Conservation (phyloP, 75 land plant species). For the Selaginella tamariscina region DNA sequence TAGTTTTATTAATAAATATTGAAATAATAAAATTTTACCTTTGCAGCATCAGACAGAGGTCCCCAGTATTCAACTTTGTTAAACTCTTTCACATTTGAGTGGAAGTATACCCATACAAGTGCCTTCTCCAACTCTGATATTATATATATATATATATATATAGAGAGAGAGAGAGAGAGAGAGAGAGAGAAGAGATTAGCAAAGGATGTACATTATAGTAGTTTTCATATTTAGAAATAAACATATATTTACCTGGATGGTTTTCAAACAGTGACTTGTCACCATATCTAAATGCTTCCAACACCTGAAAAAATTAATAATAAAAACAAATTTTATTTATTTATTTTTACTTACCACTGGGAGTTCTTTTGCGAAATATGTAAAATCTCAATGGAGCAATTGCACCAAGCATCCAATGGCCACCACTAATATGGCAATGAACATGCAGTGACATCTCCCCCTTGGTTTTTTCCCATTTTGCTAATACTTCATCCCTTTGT, state of each 20-base stretch:
- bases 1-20: background rate
- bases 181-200: no score
- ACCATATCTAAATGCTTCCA: conserved; percentile 31
- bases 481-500: conserved; percentile 66
- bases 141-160: no score
- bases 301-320: conserved; percentile 24
- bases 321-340: background rate
- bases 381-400: conserved; percentile 64
- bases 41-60: conserved; percentile 46
- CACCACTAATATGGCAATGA: conserved; percentile 78
- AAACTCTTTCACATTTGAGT: conserved; percentile 63
- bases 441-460: conserved; percentile 61
- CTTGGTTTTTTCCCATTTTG: conserved; percentile 62
- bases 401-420: conserved; percentile 36
- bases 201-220: no score
- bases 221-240: background rate
- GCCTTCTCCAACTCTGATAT: conserved; percentile 64
- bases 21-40: conserved; percentile 14
- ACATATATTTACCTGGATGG: conserved; percentile 18
- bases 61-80: conserved; percentile 91
- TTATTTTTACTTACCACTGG: conserved; percentile 46
- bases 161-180: no score
- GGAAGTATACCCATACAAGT: conserved; percentile 80
- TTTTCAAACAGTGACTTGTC: conserved; percentile 20
- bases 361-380: conserved; percentile 72